phyloP scores from a whole-genome alignment of 257 asterid genomes.

The Petunia axillaris region DNA sequence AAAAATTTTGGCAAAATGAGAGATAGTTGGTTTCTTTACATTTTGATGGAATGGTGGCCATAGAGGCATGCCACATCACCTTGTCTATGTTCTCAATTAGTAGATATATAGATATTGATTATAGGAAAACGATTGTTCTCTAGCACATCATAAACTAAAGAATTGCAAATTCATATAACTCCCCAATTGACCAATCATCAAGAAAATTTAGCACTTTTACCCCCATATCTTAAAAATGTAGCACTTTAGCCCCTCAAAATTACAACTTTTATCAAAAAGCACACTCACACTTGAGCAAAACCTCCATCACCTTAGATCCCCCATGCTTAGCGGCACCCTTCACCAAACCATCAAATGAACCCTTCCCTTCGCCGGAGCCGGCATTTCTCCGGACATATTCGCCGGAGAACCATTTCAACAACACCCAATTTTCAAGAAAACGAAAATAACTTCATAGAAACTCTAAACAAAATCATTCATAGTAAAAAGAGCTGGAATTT shows the following conservation, averaged over 20 bases:
- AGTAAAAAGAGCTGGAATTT: constrained; percentile 68
- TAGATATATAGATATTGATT: too few relatives aligned
- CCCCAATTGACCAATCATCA: too few relatives aligned
- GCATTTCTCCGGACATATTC: not conserved
- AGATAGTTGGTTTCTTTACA: too few relatives aligned
- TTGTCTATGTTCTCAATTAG: too few relatives aligned
- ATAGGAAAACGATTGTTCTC: too few relatives aligned
- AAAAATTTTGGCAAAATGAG: too few relatives aligned
- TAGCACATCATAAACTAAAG: too few relatives aligned
- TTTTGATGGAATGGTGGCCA: too few relatives aligned
- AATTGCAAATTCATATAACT: too few relatives aligned
- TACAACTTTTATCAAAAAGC: not conserved
- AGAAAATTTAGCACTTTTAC: too few relatives aligned
- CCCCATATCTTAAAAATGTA: not conserved
- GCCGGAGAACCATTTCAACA: not conserved
- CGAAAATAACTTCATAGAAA: constrained; percentile 62
- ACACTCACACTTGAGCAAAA: not conserved
- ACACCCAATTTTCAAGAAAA: constrained; percentile 30
- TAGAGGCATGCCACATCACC: too few relatives aligned
- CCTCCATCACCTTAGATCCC: not conserved
- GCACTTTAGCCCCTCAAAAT: not conserved
- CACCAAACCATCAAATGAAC: constrained; percentile 31
- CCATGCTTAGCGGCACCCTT: not conserved
- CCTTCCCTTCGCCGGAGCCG: constrained; percentile 17
- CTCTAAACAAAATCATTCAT: constrained; percentile 63